phyloP scores from a whole-genome alignment of 2,329 filamentous ascomycete species.

The Colletotrichum sansevieriae region DNA sequence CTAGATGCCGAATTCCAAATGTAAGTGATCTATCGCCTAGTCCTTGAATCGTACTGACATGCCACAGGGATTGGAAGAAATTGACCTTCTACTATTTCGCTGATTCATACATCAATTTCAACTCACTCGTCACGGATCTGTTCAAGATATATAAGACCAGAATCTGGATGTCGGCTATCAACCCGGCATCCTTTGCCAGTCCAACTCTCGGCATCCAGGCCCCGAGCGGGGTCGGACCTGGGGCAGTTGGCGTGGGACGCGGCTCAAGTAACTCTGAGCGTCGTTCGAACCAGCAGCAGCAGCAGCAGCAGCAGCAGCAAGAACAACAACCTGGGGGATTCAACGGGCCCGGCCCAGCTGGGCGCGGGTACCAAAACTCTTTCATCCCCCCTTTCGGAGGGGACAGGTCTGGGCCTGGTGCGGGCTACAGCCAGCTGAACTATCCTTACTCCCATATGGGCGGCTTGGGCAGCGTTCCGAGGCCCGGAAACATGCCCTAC shows the following conservation, averaged over 20 bases:
- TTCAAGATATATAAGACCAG: conserved; percentile 99
- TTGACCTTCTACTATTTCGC: conserved; percentile 99
- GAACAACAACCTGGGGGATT: conserved; percentile 53
- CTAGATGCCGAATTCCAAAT: conserved; percentile 98
- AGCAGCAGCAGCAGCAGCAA: conserved; percentile 49
- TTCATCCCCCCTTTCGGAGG: conserved; percentile 57
- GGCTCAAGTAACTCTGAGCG: conserved; percentile 58
- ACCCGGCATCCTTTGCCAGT: conserved; percentile 93
- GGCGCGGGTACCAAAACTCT: conserved; percentile 57
- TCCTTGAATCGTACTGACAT: conserved; percentile 10
- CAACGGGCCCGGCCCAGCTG: conserved; percentile 52
- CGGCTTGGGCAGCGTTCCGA: conserved; percentile 47
- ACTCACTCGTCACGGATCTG: conserved; percentile 93
- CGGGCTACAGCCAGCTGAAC: conserved; percentile 54
- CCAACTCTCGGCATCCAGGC: conserved; percentile 79
- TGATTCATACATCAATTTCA: conserved; percentile 99
- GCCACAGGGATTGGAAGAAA: conserved; percentile 93
- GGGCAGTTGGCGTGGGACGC: conserved; percentile 71
- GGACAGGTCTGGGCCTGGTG: conserved; percentile 56
- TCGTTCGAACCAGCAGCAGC: conserved; percentile 58
- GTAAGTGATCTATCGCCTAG: conserved; percentile 69
- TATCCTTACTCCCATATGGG: conserved; percentile 50
- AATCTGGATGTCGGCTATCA: conserved; percentile 99
- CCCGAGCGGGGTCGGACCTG: conserved; percentile 75
- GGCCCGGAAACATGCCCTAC: conserved; percentile 54